Base-by-base conservation (phyloP, 768 basidiomycete species). In the Termitomyces sp. region DNA sequence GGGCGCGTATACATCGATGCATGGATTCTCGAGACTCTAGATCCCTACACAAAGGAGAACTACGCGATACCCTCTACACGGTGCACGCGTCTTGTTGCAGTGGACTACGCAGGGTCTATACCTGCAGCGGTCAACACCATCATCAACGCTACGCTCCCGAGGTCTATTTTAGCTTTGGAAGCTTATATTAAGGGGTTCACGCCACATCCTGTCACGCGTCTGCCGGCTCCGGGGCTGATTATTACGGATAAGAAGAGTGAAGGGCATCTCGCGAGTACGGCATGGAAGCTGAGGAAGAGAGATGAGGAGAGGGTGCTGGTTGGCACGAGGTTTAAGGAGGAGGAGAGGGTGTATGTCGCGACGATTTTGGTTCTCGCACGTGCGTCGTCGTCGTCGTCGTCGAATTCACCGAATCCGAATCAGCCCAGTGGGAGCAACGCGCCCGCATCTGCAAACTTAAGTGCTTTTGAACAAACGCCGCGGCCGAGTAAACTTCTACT, bases 11-110 rank as follows among this genome's bases (percentile, higher is more conserved):
- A 90, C 61, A 73, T 99, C 6, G 94, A 98, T 64, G 96, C 90
- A 2, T 99, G 97, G 97, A 85, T 96, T 33, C 71, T 97, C 64
- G 94, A 99, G 74, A 98, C 96, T 3, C 80, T 98, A 47, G 96
- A 98, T 66, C 94, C 95, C 0, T 98, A 98, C 58, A 89, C 92
- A 23, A 87, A 86, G 58, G 94, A 96, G 70, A 93, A 92, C 61
- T 96, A 94, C 66, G 82, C 92, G 12, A 96, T 98, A 45, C 97
- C 95, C 1, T 97, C 94, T 3, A 92, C 94, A 40, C 73, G 89
- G 47, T 95, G 92, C 68, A 94, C 89, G 44, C 79, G 91, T 55
- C 75, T 96, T 41, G 83, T 90, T 3, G 88, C 91, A 1, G 80
- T 94, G 57, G 95, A 98, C 69, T 93, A 87, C 65, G 85, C 86